A percentile compares a stretch with the other conserved stretches of the same genome.
Conservation (phyloP, 2,329 filamentous ascomycete species). For the Alternaria longipes region DNA sequence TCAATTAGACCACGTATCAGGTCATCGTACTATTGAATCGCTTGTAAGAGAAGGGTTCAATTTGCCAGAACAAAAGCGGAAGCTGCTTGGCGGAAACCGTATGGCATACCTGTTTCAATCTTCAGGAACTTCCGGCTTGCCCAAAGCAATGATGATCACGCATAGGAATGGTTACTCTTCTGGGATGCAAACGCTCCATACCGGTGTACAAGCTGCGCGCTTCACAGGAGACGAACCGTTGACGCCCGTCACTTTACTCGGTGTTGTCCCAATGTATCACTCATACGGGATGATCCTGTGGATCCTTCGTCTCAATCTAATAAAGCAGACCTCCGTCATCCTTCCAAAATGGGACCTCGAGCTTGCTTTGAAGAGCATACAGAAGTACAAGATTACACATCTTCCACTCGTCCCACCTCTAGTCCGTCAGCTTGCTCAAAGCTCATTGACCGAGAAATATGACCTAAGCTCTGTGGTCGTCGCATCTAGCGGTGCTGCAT, state of each 20-base stretch:
- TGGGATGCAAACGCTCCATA: conserved; percentile 38
- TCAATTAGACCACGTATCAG: conserved; percentile 25
- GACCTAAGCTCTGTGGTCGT: conserved; percentile 35
- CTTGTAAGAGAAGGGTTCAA: conserved; percentile 32
- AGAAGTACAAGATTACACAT: conserved; percentile 38
- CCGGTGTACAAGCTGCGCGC: conserved; percentile 30
- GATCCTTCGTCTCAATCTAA: conserved; percentile 40
- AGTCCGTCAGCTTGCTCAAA: conserved; percentile 40
- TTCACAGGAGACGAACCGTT: conserved; percentile 36
- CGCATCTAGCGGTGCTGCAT: conserved; percentile 39
- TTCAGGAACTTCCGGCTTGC: conserved; percentile 42
- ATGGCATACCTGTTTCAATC: conserved; percentile 45
- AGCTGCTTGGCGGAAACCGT: conserved; percentile 34
- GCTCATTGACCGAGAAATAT: conserved; percentile 39
- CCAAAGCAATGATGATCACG: conserved; percentile 48
- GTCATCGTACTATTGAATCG: conserved; percentile 36
- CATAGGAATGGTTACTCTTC: conserved; percentile 41
- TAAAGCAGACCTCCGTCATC: conserved; percentile 34
- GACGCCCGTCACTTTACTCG: conserved; percentile 24
- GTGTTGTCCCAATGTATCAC: conserved; percentile 45
- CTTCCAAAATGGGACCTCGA: conserved; percentile 42
- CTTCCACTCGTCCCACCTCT: conserved; percentile 42
- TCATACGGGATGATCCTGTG: conserved; percentile 46
- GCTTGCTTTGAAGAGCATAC: conserved; percentile 35
- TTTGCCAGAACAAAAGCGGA: conserved; percentile 29